These are phyloP conservation scores for Ganoderma resinaceum DNA, from an alignment of 1,284 basidiomycete genomes.

Conservation along the genomic window DNA sequence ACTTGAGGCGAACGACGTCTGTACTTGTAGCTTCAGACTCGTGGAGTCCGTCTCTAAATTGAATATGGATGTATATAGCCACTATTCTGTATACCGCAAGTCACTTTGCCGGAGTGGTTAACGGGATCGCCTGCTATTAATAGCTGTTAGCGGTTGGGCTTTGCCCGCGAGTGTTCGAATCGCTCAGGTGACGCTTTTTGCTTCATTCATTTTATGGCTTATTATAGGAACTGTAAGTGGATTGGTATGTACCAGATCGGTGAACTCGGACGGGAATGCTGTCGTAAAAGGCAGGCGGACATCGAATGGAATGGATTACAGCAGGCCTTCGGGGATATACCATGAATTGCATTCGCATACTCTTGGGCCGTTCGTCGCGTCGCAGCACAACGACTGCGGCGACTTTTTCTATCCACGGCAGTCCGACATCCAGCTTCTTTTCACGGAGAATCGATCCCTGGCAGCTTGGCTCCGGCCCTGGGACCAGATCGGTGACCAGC, in stretches of 20 bases:
- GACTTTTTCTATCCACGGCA: constrained; percentile 42
- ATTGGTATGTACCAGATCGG: neutral
- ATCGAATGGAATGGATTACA: neutral
- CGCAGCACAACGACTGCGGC: constrained; percentile 35
- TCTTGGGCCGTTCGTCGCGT: constrained; percentile 18
- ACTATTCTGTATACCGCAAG: constrained; percentile 32
- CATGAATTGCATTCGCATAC: neutral
- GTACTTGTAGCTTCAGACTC: no score
- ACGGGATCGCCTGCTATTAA: constrained; percentile 87
- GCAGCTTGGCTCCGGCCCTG: constrained; percentile 34
- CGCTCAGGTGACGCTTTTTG: constrained; percentile 82
- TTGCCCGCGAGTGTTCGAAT: constrained; percentile 89
- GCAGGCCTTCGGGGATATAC: neutral
- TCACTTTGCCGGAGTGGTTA: constrained; percentile 93
- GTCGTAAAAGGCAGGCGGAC: neutral
- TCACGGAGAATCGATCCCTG: constrained; percentile 31
- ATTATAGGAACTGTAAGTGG: neutral
- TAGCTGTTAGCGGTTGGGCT: constrained; percentile 73
- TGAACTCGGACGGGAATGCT: neutral
- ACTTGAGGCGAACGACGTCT: no score
- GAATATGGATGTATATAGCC: no score
- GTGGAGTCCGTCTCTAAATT: no score
- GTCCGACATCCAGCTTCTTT: constrained; percentile 42
- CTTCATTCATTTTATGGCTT: neutral
- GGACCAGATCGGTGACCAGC: constrained; percentile 42